A percentile compares a stretch with the other conserved stretches of the same genome.
phyloP scores from a whole-genome alignment of 2,329 filamentous ascomycete genomes.

The Ophiostoma sp. region DNA sequence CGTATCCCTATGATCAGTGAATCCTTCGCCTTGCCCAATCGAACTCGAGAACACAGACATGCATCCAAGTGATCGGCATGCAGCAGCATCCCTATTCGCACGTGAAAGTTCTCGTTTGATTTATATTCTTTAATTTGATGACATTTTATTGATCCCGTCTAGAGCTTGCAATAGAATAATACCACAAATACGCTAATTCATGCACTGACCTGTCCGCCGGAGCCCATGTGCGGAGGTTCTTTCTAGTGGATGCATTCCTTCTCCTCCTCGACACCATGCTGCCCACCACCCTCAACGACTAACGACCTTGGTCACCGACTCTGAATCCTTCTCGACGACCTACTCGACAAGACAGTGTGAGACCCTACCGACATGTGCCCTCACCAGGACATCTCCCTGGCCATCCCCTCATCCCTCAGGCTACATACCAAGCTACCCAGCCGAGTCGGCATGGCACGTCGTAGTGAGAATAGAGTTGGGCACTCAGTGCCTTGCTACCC shows the following conservation, averaged over 20 bases:
- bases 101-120: neutral
- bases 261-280: neutral
- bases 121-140: neutral
- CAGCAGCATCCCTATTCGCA: neutral
- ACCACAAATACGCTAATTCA: too few relatives aligned
- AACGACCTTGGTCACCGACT: neutral
- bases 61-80: neutral
- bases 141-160: neutral
- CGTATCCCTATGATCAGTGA: neutral
- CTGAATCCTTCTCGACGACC: neutral
- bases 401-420: neutral
- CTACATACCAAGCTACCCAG: neutral
- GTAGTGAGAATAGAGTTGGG: constrained; percentile 1
- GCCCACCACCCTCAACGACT: neutral
- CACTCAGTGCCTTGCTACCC: neutral
- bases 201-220: neutral
- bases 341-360: neutral
- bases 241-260: neutral
- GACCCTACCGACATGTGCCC: neutral
- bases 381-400: neutral
- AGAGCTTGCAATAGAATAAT: neutral
- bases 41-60: neutral
- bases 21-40: neutral
- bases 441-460: neutral
- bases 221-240: neutral